Evolutionary conservation across 805 yeast species (phyloP), one percentile per base, ranked within the genome.

Genomic region (Wickerhamiella lipophila): DNA sequence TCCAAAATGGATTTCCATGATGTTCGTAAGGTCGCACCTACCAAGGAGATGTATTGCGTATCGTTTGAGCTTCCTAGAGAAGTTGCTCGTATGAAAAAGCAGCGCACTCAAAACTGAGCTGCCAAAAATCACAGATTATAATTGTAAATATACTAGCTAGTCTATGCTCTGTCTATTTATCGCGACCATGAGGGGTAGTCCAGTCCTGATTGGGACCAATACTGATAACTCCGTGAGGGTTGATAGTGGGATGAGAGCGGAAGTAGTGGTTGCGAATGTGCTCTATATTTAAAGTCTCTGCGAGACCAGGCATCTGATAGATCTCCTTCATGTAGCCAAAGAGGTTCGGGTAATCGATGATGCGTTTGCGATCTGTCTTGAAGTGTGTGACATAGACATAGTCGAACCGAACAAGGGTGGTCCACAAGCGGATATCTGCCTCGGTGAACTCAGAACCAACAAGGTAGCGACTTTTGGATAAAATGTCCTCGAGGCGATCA

Each of bases 11-110:
- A 65, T 0, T 83, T 89, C 65, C 97, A 89, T 59, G 68, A 81
- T 55, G 98, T 92, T 8, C 77, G 99, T 61, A 81, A 79, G 62
- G 98, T 92, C 6, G 89, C 98, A 0, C 98, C 98, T 3, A 85
- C 96, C 5, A 92, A 92, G 61, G 89, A 89, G 29, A 92, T 92
- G 98, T 88, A 76, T 62, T 86, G 96, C 65, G 83, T 86, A 3
- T 71, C 87, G 6, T 88, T 88, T 64, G 64, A 64, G 58, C 70
- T 92, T n/a, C 73, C 73, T 3, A 29, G 48, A 4, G 66, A 62
- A 36, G 72, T 69, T 3, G 72, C 72, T 1, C 60, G 60, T 36
- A 40, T 27, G n/a, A 21, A 44, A 23, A 22, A 15, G 38, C 38
- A 32, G 11, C 38, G 38, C 18, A 32, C 38, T n/a, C 15, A 9